Evolutionary conservation across 163 green algal genomes (phyloP), one percentile per base, ranked within the genome.

Genomic region (Picocystis sp.): DNA sequence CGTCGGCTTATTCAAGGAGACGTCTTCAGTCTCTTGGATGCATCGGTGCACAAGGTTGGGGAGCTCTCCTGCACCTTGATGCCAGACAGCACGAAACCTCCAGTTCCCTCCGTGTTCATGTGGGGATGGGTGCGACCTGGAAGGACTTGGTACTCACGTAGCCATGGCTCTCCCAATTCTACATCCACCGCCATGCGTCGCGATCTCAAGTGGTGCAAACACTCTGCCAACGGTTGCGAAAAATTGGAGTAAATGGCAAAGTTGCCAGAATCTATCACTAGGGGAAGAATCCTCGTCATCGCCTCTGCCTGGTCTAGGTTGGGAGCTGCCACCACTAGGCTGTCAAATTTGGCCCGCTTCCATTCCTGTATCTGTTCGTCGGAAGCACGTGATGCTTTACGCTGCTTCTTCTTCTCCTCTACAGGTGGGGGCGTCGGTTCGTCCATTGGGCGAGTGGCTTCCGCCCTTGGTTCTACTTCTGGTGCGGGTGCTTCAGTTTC

Each of bases 91-190:
- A 84, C 49, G 51, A 71, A 85, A 15, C 76, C 78, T 11, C 80
- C 80, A 11, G 73, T 78, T 12, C 68, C 75, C 13, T 56, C 64
- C 0, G 52, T 75, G 0, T 53, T 60, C 64, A 80, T 83, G 14
- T 29, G 67, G 33, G 80, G 81, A 50, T 77, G 68, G 2, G 77
- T 89, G 29, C 77, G 66, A 2, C 58, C 54, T 3, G 80, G 80
- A 56, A 87, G 64, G 34, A 89, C 79, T 66, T 86, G 74, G 42
- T 81, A 71, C 19, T 78, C 67, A 42, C 79, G 50, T 60, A 75
- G 66, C 75, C 73, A 86, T 53, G 57, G 74, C 63, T 86, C 80
- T 21, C 73, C 58, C 50, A 82, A 50, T 60, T 75, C 63, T 64
- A 89, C 41, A 49, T 65, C 58, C 45, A 80, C 56, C 0, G 73